Evolutionary conservation across 2,329 filamentous ascomycete genomes (phyloP).

Genomic region (Cryphonectria parasitica): DNA sequence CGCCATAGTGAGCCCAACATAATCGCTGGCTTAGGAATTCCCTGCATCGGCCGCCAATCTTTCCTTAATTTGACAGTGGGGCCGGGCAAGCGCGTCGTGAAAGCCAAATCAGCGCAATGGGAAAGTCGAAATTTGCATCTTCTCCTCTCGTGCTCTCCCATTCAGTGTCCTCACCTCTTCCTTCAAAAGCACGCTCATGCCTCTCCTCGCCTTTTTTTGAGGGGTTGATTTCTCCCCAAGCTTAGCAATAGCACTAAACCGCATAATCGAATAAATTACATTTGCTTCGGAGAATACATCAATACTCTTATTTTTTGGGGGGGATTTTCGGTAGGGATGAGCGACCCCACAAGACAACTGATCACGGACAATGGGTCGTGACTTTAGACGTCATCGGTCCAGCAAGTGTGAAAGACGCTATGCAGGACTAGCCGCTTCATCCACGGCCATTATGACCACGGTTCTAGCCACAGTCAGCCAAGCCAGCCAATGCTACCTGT

Average conservation of each 20-base stretch:
- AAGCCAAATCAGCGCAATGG: slow-evolving; percentile 22
- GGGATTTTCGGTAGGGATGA: background rate
- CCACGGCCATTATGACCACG: background rate
- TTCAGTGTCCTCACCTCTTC: background rate
- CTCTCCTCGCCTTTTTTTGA: background rate
- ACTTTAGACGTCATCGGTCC: slow-evolving; percentile 1
- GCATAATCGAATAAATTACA: no score
- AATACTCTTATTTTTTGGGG: no score
- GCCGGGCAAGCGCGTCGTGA: slow-evolving; percentile 16
- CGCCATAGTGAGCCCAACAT: background rate
- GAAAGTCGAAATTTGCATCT: slow-evolving; percentile 27
- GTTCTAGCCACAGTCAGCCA: slow-evolving; percentile 8
- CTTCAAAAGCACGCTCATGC: background rate
- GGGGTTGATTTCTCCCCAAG: background rate
- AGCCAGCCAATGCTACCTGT: background rate
- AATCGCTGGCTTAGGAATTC: background rate
- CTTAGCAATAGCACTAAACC: background rate
- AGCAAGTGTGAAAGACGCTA: background rate
- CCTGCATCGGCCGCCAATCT: slow-evolving; percentile 2
- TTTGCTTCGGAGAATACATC: no score
- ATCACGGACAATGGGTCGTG: background rate
- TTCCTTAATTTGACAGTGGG: slow-evolving; percentile 7
- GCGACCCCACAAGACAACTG: background rate
- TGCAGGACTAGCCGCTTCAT: slow-evolving; percentile 13
- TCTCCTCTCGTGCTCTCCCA: background rate